Conservation (phyloP, 2,329 filamentous ascomycete species). For the Fonsecaea monophora region DNA sequence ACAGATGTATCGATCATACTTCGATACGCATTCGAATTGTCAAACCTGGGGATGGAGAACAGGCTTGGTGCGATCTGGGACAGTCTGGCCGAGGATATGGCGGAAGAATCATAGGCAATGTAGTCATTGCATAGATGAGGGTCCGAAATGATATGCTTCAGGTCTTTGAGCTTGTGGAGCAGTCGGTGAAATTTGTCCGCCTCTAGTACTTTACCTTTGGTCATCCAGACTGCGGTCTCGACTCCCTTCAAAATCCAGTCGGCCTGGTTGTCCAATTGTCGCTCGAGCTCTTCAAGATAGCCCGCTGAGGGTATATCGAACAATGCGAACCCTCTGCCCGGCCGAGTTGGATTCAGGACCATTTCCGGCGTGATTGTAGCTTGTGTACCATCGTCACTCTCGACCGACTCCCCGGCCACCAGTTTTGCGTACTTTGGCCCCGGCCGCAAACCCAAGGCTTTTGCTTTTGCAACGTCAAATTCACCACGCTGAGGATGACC, state of each 20-base stretch:
- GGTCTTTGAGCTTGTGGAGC: constrained; percentile 65
- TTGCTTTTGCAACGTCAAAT: constrained; percentile 73
- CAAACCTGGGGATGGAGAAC: constrained; percentile 73
- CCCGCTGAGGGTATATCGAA: constrained; percentile 75
- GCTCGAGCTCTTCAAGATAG: constrained; percentile 73
- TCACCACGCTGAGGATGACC: constrained; percentile 78
- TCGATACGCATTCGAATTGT: constrained; percentile 53
- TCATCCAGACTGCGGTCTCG: constrained; percentile 77
- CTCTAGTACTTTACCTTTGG: constrained; percentile 71
- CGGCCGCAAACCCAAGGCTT: constrained; percentile 67
- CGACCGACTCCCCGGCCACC: constrained; percentile 67
- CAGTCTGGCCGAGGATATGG: constrained; percentile 71
- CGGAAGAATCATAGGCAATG: constrained; percentile 71
- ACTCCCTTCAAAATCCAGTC: constrained; percentile 70
- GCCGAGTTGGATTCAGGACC: constrained; percentile 73
- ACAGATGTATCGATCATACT: constrained; percentile 1
- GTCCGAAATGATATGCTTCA: constrained; percentile 80
- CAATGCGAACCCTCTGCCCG: constrained; percentile 77
- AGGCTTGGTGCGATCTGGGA: constrained; percentile 74
- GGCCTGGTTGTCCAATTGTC: constrained; percentile 52
- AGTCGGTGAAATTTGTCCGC: constrained; percentile 72
- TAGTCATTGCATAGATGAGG: constrained; percentile 77
- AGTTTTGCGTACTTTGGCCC: constrained; percentile 67
- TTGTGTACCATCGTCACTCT: constrained; percentile 63
- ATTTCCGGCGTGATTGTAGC: constrained; percentile 80